Conservation (phyloP, 176 grass and related monocot genomes). For the Pharus latifolius region DNA sequence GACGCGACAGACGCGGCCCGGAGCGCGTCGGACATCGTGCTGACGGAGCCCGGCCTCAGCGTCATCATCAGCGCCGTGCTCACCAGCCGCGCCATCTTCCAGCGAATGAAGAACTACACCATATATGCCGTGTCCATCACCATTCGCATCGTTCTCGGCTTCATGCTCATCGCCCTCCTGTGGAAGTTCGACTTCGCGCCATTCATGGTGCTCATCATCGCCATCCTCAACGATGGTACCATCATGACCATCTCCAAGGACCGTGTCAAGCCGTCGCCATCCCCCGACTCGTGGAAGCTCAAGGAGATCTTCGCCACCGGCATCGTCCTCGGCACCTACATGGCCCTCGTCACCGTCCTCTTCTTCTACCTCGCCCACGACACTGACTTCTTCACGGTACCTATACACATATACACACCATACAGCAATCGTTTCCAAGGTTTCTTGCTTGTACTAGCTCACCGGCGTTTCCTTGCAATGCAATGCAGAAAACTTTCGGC, state of each 20-base stretch:
- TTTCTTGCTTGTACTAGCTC: neutral
- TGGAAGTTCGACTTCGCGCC: slow-evolving; percentile 98
- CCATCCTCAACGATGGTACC: slow-evolving; percentile 97
- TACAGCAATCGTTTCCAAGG: too few species aligned
- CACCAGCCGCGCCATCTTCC: slow-evolving; percentile 88
- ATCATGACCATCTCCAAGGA: slow-evolving; percentile 99
- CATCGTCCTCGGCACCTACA: slow-evolving; percentile 83
- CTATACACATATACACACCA: neutral
- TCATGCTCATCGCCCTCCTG: slow-evolving; percentile 82
- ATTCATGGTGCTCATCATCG: slow-evolving; percentile 97
- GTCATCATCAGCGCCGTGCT: slow-evolving; percentile 95
- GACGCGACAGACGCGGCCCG: slow-evolving; percentile 86
- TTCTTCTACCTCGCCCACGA: slow-evolving; percentile 84
- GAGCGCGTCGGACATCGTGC: slow-evolving; percentile 90
- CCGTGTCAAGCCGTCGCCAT: slow-evolving; percentile 79
- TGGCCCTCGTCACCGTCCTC: slow-evolving; percentile 73
- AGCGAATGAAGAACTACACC: slow-evolving; percentile 99
- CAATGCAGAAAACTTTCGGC: slow-evolving; percentile 31
- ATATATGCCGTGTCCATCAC: slow-evolving; percentile 99
- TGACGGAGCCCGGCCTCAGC: slow-evolving; percentile 94
- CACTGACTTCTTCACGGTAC: slow-evolving; percentile 67
- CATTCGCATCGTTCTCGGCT: slow-evolving; percentile 88
- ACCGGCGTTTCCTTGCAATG: neutral
- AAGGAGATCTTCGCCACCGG: slow-evolving; percentile 85
- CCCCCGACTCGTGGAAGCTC: slow-evolving; percentile 98